Base-by-base conservation (phyloP, 805 yeast genomes). In the Zygosaccharomyces bailii region DNA sequence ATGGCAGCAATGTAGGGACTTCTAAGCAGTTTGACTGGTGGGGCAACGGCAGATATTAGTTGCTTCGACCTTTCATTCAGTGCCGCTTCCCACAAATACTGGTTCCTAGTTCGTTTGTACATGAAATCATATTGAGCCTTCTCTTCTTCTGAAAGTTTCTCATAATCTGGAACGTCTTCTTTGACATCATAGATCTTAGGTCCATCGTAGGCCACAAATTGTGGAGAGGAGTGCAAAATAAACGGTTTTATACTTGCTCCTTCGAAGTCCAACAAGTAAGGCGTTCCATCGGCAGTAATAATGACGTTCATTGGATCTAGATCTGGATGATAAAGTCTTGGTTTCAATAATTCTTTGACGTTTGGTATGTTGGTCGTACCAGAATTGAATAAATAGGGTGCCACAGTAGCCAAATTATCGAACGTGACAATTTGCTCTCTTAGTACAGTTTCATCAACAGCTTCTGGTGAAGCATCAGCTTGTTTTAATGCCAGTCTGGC, bases 261-360 rank as follows among this genome's bases (percentile, higher is more conserved):
- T 68, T 93, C 98, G 60, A 90, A 84, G 67, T 91, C 99, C 43
- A 89, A 60, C 50, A 89, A 79, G 56, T 73, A 76, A 14, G 70
- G 69, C 6, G 61, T 65, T 48, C 58, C 65, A 8, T 59, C 65
- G 9, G 72, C 68, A n/a, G 66, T 65, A 18, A 74, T 62, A 35
- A 89, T 71, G 6, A 87, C 86, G 60, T 91, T 91, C 78, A 90
- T 73, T 17, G 99, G 98, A 63, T 88, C 95, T 53, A 93, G 68
- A 63, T 93, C 98, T 4, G 96, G 91, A 51, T 81, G 74, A 52
- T 70, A 78, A 42, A 91, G 68, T 55, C 91, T 78, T 46, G 96
- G 91, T 42, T 80, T 74, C 56, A 85, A 75, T 34, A 87, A 66
- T 45, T 81, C 80, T 2, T 69, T 70, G 45, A 75, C 70, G 53